Percentiles rank a stretch among this genome's conserved stretches.
Evolutionary conservation across 2,329 filamentous ascomycete species (phyloP).

Genomic region (Hypomyces perniciosus): DNA sequence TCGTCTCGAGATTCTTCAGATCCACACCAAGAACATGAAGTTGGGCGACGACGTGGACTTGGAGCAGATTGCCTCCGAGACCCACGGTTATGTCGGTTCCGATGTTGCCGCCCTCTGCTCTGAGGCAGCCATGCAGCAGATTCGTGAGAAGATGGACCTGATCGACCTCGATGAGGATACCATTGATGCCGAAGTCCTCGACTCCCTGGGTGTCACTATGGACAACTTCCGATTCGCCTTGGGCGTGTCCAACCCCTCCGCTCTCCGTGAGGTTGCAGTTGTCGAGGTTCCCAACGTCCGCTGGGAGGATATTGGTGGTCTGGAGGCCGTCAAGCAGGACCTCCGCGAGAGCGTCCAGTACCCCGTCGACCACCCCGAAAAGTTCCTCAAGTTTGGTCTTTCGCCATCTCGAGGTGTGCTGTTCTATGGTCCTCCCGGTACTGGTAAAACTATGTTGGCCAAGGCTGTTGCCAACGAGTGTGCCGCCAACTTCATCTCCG

Average conservation of each 20-base stretch:
- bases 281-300: slow-evolving; percentile 99
- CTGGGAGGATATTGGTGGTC: slow-evolving; percentile 99
- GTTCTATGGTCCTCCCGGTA: slow-evolving; percentile 98
- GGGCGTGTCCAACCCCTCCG: slow-evolving; percentile 96
- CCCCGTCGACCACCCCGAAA: slow-evolving; percentile 97
- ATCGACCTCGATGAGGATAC: slow-evolving; percentile 99
- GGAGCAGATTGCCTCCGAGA: slow-evolving; percentile 93
- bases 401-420: slow-evolving; percentile 96
- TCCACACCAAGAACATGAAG: slow-evolving; percentile 99
- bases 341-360: slow-evolving; percentile 99
- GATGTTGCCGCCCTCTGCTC: slow-evolving; percentile 98
- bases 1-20: slow-evolving; percentile 96
- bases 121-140: slow-evolving; percentile 99
- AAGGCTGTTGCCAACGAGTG: slow-evolving; percentile 99
- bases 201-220: slow-evolving; percentile 98
- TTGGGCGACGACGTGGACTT: slow-evolving; percentile 93
- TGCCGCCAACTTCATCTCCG: slow-evolving; percentile 98
- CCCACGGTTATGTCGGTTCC: slow-evolving; percentile 97
- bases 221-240: slow-evolving; percentile 99
- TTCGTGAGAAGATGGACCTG: slow-evolving; percentile 99
- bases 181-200: slow-evolving; percentile 95
- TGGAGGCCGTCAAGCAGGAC: slow-evolving; percentile 98
- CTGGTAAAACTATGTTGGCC: slow-evolving; percentile 98
- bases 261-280: slow-evolving; percentile 95
- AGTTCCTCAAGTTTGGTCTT: slow-evolving; percentile 99